A percentile compares a stretch with the other conserved stretches of the same genome.
Conservation (phyloP, 345 rosid genomes). For the Salix caprea region DNA sequence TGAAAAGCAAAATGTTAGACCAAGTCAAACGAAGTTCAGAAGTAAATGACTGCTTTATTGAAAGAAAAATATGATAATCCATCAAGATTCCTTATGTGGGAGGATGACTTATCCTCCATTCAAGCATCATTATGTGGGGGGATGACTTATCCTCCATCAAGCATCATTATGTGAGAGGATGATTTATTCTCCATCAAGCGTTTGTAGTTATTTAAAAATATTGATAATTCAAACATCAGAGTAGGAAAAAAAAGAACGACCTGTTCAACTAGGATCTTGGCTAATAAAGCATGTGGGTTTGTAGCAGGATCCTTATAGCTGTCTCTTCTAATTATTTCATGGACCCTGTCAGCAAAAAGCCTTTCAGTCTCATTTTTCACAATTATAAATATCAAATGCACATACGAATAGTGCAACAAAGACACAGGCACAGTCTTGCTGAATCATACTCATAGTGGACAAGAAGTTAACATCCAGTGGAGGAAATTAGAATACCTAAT, state of each 20-base stretch:
- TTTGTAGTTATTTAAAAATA: not conserved
- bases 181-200: not conserved
- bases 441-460: not conserved
- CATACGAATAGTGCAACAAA: not conserved
- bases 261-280: constrained; percentile 77
- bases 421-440: not conserved
- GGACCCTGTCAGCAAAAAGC: constrained; percentile 54
- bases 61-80: not conserved
- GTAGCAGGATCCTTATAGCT: constrained; percentile 70
- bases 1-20: constrained; percentile 36
- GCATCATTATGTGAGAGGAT: not conserved
- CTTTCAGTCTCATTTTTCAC: constrained; percentile 6
- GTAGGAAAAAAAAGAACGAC: constrained; percentile 34
- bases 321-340: constrained; percentile 76
- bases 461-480: not conserved
- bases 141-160: not conserved
- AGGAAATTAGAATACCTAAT: constrained; percentile 49
- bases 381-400: not conserved
- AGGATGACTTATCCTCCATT: too few relatives aligned
- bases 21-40: not conserved
- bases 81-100: not conserved
- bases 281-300: constrained; percentile 65
- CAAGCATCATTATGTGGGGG: not conserved
- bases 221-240: not conserved
- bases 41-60: not conserved